Percentiles rank a stretch among this genome's conserved stretches.
Conservation (phyloP, 139 green algal genomes). For the Dunaliella primolecta region DNA sequence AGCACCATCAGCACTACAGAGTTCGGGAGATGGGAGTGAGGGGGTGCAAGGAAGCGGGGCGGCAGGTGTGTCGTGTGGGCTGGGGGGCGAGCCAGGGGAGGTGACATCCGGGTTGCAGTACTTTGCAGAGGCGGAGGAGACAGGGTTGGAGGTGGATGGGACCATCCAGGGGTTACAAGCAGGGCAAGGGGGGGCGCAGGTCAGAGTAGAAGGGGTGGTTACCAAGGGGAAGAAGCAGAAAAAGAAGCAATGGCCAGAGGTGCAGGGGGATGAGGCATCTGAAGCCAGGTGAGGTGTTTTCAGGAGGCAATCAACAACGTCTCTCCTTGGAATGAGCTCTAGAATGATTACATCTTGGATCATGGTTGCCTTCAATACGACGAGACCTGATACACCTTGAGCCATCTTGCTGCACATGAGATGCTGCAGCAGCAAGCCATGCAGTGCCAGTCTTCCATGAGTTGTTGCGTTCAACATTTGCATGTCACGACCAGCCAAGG, state of each 20-base stretch:
- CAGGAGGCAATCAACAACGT: no score
- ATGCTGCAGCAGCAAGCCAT: no score
- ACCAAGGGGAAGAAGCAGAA: background rate
- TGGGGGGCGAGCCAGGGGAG: background rate
- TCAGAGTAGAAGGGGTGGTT: background rate
- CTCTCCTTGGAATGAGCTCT: no score
- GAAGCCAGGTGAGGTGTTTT: background rate
- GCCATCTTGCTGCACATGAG: no score
- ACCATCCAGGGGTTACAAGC: background rate
- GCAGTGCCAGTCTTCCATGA: no score
- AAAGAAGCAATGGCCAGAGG: background rate
- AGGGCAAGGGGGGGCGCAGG: background rate
- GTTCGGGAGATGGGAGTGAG: no score
- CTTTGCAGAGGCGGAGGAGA: background rate
- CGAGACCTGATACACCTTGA: no score
- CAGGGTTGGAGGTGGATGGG: background rate
- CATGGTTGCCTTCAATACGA: background rate
- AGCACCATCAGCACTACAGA: background rate
- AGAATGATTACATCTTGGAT: background rate
- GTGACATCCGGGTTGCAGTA: background rate
- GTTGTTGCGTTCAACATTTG: no score
- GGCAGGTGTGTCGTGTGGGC: background rate
- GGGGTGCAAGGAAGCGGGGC: background rate
- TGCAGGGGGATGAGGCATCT: conserved; percentile 6
- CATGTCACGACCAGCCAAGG: no score